Evolutionary conservation across 1,284 basidiomycete genomes (phyloP).

Genomic region (Ustilago sp.): DNA sequence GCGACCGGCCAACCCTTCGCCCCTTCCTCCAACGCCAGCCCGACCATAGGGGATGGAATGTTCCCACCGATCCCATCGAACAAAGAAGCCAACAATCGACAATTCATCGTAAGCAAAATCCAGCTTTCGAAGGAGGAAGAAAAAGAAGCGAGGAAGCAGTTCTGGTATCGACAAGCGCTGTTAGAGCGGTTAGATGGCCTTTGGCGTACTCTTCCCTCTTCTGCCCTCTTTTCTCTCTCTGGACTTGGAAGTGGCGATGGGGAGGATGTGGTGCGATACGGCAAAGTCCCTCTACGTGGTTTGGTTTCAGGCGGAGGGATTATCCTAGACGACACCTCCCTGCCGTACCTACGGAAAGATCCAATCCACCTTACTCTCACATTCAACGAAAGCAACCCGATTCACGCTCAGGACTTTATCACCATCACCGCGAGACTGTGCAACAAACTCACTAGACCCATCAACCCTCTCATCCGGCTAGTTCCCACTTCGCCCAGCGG

Average conservation of each 20-base stretch:
- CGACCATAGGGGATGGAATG: conserved; percentile 70
- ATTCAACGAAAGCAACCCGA: conserved; percentile 1
- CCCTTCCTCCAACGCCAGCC: not conserved
- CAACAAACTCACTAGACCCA: conserved; percentile 19
- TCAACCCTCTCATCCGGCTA: conserved; percentile 40
- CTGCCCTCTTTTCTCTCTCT: not conserved
- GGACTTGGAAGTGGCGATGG: not conserved
- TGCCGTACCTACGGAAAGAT: conserved; percentile 16
- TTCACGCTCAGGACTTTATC: conserved; percentile 22
- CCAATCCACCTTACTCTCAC: conserved; percentile 16
- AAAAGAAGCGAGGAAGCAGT: conserved; percentile 78
- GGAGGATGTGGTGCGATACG: conserved; percentile 12
- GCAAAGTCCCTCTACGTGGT: conserved; percentile 12
- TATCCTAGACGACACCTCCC: conserved; percentile 7
- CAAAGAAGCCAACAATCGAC: conserved; percentile 74
- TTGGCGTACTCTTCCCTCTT: conserved; percentile 75
- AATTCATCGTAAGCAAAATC: conserved; percentile 87
- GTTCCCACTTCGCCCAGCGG: conserved; percentile 24
- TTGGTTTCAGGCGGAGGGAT: conserved; percentile 20
- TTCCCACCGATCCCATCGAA: conserved; percentile 82
- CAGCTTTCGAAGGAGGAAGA: conserved; percentile 76
- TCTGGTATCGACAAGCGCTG: conserved; percentile 93
- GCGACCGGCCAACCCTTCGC: conserved; percentile 4
- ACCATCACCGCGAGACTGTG: conserved; percentile 11
- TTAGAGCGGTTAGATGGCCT: conserved; percentile 77